Evolutionary conservation across 2,329 filamentous ascomycete genomes (phyloP).

Genomic region (Aspergillus phoenicis): DNA sequence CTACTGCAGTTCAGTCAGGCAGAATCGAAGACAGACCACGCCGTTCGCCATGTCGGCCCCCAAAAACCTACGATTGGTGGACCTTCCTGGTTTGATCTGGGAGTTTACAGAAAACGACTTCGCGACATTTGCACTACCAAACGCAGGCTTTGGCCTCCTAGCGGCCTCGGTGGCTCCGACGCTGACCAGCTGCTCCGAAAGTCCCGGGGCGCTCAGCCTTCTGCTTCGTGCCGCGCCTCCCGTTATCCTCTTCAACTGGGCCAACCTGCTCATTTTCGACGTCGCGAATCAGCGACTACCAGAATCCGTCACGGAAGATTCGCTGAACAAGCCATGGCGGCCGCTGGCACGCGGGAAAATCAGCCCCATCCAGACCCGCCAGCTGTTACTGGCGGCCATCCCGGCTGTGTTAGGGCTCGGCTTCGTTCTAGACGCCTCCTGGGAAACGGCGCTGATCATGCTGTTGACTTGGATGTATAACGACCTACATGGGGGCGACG

Average conservation of each 20-base stretch:
- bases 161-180: conserved; percentile 21
- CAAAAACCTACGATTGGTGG: too few species aligned
- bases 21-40: too few species aligned
- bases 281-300: conserved; percentile 45
- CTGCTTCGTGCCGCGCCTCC: conserved; percentile 3
- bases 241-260: conserved; percentile 30
- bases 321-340: conserved; percentile 46
- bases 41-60: too few species aligned
- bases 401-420: conserved; percentile 25
- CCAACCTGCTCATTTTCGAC: conserved; percentile 40
- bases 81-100: conserved; percentile 22
- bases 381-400: conserved; percentile 29
- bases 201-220: not conserved
- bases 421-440: conserved; percentile 23
- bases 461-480: conserved; percentile 47
- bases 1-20: too few species aligned
- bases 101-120: conserved; percentile 33
- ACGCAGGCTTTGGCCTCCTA: conserved; percentile 34
- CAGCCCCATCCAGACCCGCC: conserved; percentile 20
- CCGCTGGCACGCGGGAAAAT: conserved; percentile 34
- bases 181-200: conserved; percentile 3
- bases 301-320: conserved; percentile 42
- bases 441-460: conserved; percentile 34
- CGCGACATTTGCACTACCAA: conserved; percentile 30
- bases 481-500: conserved; percentile 37